Percentiles rank a stretch among this genome's conserved stretches.
Conservation (phyloP, 2,329 filamentous ascomycete species). For the Beauveria varroae region DNA sequence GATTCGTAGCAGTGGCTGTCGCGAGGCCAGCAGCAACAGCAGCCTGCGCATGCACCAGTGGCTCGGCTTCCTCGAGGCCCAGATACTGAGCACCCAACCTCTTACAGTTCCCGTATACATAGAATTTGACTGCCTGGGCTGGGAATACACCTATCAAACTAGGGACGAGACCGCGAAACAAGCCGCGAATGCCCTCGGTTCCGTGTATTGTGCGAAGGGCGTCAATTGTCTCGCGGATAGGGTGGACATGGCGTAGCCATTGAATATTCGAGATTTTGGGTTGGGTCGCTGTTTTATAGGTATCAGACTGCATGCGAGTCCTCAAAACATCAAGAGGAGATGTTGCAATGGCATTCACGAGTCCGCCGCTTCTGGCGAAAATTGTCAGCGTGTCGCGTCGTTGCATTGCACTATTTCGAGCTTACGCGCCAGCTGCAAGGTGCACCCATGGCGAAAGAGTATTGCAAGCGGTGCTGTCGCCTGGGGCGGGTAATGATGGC, state of each 20-base stretch:
- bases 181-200: constrained; percentile 74
- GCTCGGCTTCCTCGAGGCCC: constrained; percentile 60
- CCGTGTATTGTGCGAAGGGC: constrained; percentile 76
- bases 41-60: constrained; percentile 70
- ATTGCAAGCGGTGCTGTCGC: background rate
- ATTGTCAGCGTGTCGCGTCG: background rate
- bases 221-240: constrained; percentile 78
- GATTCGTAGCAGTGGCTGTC: constrained; percentile 87
- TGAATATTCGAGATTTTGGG: constrained; percentile 22
- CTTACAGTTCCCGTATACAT: constrained; percentile 88
- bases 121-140: constrained; percentile 88
- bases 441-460: constrained; percentile 61
- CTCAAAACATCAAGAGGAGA: constrained; percentile 90
- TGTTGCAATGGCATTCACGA: constrained; percentile 80
- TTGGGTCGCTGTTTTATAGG: constrained; percentile 77
- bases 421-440: constrained; percentile 76
- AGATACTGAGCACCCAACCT: constrained; percentile 66
- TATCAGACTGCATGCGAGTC: constrained; percentile 87
- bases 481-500: background rate
- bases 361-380: constrained; percentile 63
- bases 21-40: constrained; percentile 73
- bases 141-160: constrained; percentile 87
- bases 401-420: constrained; percentile 9
- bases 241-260: constrained; percentile 56
- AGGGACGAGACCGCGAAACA: constrained; percentile 89